Evolutionary conservation across 2,329 filamentous ascomycete species (phyloP), one percentile per base, ranked within the genome.

Genomic region (Pseudocercospora vitis): DNA sequence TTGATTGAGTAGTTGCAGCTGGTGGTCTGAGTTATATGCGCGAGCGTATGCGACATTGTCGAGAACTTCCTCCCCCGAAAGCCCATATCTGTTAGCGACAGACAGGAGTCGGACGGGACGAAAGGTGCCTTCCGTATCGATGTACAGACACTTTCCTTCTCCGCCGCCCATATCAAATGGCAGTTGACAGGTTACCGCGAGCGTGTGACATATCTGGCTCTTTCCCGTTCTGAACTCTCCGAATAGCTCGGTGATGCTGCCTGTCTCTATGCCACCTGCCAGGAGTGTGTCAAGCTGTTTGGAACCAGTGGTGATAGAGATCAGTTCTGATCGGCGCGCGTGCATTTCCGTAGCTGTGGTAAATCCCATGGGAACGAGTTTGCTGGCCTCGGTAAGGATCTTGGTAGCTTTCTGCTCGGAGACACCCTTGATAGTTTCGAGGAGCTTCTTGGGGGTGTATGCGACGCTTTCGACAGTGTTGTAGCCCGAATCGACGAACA

Each of bases 321-420:
- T 99, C 55, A 99, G 82, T 73, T 97, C 94, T 72, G 91, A 96
- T 71, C 95, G 85, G 60, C 94, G 87, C 65, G 92, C 89, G 70
- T 99, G 95, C 91, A 99, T 99, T 74, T 99, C 95, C 0, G 94
- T 99, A 3, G 94, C 94, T 0, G 94, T 99, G 1, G 95, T 99
- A 71, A 99, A 99, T 35, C 94, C 94, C 91, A 99, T 96, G 0
- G 94, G 94, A 0, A 99, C 94, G 48, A 97, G 82, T 73, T 96
- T 99, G 1, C 91, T 91, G 23, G 92, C 92, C 79, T 97, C 94
- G 11, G 83, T 84, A 23, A 99, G 78, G 33, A 99, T 85, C 69
- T 97, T 97, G 28, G 83, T 85, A 2, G 95, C 94, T 71, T 99
- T 99, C 68, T 95, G 88, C 74, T 97, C 92, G 1, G 94, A 99